Conservation (phyloP, 1,284 basidiomycete species). For the Puccinia horiana region DNA sequence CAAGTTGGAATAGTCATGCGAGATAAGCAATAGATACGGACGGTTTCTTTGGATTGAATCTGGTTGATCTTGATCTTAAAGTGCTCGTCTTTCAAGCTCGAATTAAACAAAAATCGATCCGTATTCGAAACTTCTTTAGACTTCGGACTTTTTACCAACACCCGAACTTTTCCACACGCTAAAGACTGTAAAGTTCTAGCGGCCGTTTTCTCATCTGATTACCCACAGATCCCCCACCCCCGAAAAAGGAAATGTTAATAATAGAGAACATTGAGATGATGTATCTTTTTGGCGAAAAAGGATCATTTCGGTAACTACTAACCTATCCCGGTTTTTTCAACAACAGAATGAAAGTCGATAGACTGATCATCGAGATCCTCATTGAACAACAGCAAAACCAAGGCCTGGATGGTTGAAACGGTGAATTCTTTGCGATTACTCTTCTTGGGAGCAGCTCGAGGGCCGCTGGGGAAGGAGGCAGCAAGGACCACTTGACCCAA, state of each 20-base stretch:
- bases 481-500: constrained; percentile 55
- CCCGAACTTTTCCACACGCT: constrained; percentile 84
- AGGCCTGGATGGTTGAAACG: constrained; percentile 84
- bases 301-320: constrained; percentile 55
- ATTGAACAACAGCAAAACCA: constrained; percentile 89
- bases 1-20: background rate
- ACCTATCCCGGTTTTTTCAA: constrained; percentile 75
- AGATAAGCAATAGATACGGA: constrained; percentile 59
- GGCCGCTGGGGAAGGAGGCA: constrained; percentile 51
- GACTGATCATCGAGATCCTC: constrained; percentile 62
- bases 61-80: constrained; percentile 89
- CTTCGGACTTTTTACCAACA: constrained; percentile 76
- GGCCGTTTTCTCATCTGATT: constrained; percentile 64
- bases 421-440: constrained; percentile 79
- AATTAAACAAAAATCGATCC: constrained; percentile 81
- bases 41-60: constrained; percentile 88
- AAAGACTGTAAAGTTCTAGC: constrained; percentile 81
- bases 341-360: constrained; percentile 70
- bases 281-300: background rate
- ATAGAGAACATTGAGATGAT: background rate
- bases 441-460: constrained; percentile 47
- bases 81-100: constrained; percentile 76
- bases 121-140: constrained; percentile 76
- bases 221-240: background rate
- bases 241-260: background rate